Base-by-base conservation (phyloP, 305 asterid species). In the Rubia tinctorum region DNA sequence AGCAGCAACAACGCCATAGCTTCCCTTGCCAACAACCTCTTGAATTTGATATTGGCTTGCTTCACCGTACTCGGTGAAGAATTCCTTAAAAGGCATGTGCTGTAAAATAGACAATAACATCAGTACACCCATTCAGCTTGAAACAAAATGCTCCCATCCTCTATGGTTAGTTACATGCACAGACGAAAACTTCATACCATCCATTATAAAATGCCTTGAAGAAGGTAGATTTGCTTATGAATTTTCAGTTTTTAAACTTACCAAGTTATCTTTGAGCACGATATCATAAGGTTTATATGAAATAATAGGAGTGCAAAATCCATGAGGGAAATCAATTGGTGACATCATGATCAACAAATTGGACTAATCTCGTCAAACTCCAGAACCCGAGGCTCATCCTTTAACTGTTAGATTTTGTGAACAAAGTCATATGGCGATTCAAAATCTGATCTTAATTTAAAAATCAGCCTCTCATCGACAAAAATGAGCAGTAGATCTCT, bases 11-110 rank as follows among this genome's bases (percentile, higher is more conserved):
- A 91, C 96, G 58, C 98, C 98, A 70, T 93, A 93, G 73, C 98
- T 93, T 79, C 98, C 98, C 87, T 88, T 93, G 66, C 98, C 98
- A 72, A 93, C 97, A 56, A 93, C 98, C 88, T 93, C 98, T 84
- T 89, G 92, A 81, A 93, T 88, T 77, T 93, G 92, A 22, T 91
- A 93, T 55, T 86, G 84, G 80, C 86, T 89, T 58, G 96, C 88
- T 75, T 93, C 98, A 60, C 98, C 98, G 78, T 93, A 93, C 82
- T 93, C 97, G 7, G 98, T 93, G 87, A 91, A 91, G 82, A 93
- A 93, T 13, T 93, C 97, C 72, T 75, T 88, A 84, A 86, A 87
- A 79, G 89, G 91, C 96, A 88, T 88, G 72, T 82, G 84, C 95
- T 88, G 86, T 74, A 37, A 79, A 68, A 71, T 37, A 63, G 14